Evolutionary conservation across 1,284 basidiomycete genomes (phyloP).

Genomic region (Ustilago curta): DNA sequence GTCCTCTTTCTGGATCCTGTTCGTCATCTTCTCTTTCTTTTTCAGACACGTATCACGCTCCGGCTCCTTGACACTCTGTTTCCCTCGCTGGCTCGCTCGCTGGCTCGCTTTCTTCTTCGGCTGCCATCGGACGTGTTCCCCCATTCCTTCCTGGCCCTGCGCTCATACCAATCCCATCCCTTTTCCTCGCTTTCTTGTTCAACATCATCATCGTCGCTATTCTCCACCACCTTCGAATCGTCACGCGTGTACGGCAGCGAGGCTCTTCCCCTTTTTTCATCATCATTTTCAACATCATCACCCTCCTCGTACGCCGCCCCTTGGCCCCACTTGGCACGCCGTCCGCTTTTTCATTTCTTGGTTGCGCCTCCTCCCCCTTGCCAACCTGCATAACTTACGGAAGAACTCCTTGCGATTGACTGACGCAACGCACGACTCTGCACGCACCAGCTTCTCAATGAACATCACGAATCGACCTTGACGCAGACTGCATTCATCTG

Average conservation of each 20-base stretch:
- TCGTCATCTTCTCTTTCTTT: constrained; percentile 18
- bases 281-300: background rate
- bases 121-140: background rate
- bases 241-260: background rate
- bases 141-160: too few species aligned
- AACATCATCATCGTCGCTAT: constrained; percentile 2
- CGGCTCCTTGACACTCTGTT: constrained; percentile 5
- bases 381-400: background rate
- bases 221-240: background rate
- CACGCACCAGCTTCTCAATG: background rate
- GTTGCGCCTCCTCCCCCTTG: too few species aligned
- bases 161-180: background rate
- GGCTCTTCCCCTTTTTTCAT: background rate
- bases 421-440: background rate
- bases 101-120: constrained; percentile 5
- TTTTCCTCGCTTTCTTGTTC: background rate
- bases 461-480: background rate
- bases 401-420: background rate
- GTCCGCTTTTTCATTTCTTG: background rate
- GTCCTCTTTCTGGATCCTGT: constrained; percentile 1
- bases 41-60: constrained; percentile 7
- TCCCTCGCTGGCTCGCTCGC: too few species aligned
- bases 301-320: background rate
- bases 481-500: constrained; percentile 1
- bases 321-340: background rate